These are phyloP conservation scores for Ceratocystis huliohia DNA, from an alignment of 2,329 filamentous ascomycete species.

Conservation along the genomic window DNA sequence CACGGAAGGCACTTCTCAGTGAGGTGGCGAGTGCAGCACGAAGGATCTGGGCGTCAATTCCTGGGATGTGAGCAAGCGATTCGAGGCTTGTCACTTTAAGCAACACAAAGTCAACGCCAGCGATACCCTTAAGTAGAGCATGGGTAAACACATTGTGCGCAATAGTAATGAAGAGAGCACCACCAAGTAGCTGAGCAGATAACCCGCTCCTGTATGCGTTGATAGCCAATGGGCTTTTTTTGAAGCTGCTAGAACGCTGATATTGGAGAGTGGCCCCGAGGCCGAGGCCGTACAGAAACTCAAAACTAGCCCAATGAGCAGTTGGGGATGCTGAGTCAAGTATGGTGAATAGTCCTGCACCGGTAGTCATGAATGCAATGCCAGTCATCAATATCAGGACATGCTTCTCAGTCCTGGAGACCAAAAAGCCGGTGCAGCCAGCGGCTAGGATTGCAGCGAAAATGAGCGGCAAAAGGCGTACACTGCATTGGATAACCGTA, in stretches of 20 bases:
- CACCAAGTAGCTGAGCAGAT: slow-evolving; percentile 36
- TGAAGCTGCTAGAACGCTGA: slow-evolving; percentile 22
- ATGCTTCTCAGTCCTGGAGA: slow-evolving; percentile 32
- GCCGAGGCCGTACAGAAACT: slow-evolving; percentile 35
- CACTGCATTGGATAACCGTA: slow-evolving; percentile 26
- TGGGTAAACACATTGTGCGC: slow-evolving; percentile 35
- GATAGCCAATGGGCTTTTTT: no score
- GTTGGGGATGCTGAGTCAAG: slow-evolving; percentile 23
- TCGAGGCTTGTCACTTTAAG: slow-evolving; percentile 22
- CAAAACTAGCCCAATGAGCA: slow-evolving; percentile 29
- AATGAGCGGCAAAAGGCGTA: slow-evolving; percentile 26
- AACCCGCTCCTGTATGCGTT: slow-evolving; percentile 32
- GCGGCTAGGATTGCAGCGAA: slow-evolving; percentile 25
- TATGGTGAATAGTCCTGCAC: slow-evolving; percentile 34
- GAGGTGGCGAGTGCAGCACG: slow-evolving; percentile 49
- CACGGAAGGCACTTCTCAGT: slow-evolving; percentile 46
- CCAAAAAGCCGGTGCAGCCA: slow-evolving; percentile 25
- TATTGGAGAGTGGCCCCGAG: slow-evolving; percentile 34
- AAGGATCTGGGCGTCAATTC: slow-evolving; percentile 36
- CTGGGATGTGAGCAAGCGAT: slow-evolving; percentile 28
- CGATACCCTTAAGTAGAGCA: slow-evolving; percentile 29
- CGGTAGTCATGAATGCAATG: slow-evolving; percentile 27
- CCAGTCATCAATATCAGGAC: slow-evolving; percentile 31
- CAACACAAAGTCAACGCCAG: slow-evolving; percentile 23
- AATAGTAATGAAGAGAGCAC: slow-evolving; percentile 35